Evolutionary conservation across 2,329 filamentous ascomycete species (phyloP).

Genomic region (Zymoseptoria tritici): DNA sequence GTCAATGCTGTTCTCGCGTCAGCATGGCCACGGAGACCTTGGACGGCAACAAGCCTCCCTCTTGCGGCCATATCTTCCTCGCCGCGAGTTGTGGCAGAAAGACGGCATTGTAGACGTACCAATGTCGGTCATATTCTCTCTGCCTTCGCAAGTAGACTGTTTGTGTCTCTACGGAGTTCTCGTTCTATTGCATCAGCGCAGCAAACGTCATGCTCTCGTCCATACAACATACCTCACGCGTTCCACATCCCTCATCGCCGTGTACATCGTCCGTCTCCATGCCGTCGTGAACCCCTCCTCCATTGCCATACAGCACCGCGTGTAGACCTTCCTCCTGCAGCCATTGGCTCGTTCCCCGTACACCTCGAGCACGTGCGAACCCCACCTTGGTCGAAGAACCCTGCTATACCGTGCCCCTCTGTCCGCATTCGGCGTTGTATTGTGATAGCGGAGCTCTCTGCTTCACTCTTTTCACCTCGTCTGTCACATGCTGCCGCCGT

Average conservation of each 20-base stretch:
- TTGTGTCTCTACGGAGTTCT: not conserved
- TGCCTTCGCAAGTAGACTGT: not conserved
- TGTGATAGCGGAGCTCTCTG: not conserved
- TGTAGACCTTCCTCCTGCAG: not conserved
- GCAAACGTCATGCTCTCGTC: not conserved
- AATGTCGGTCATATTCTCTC: too few species aligned
- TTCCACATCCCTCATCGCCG: not conserved
- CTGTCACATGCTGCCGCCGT: not conserved
- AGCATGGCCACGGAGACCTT: not conserved
- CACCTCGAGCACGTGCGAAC: not conserved
- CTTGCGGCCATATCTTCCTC: not conserved
- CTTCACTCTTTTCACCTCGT: not conserved
- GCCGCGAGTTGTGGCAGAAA: not conserved
- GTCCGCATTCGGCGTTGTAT: not conserved
- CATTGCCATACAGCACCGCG: too few species aligned
- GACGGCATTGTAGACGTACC: not conserved
- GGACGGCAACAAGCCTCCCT: not conserved
- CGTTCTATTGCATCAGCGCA: not conserved
- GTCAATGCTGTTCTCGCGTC: not conserved
- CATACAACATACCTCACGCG: not conserved
- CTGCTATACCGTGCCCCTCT: not conserved
- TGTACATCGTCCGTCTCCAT: not conserved
- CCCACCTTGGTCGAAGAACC: not conserved
- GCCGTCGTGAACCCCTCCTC: not conserved
- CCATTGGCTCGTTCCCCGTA: not conserved